A percentile compares a stretch with the other conserved stretches of the same genome.
Conservation (phyloP, 306 rosid species). For the Echinosophora koreensis region DNA sequence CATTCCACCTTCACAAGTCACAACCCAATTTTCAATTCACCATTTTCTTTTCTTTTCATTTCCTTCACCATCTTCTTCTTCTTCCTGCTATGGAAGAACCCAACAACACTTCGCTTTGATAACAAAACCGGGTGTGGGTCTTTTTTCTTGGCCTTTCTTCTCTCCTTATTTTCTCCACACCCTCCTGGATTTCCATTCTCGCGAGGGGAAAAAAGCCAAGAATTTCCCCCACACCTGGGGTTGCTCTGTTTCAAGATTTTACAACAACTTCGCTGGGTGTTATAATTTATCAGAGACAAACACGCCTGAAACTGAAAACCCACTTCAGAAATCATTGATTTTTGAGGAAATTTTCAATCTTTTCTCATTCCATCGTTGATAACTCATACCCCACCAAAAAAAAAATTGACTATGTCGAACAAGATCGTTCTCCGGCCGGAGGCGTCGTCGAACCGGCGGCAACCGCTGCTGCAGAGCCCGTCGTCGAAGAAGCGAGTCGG, state of each 20-base stretch:
- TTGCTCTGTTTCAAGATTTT: no score
- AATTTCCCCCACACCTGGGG: not conserved
- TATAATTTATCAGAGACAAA: not conserved
- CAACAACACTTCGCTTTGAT: not conserved
- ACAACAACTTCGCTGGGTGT: not conserved
- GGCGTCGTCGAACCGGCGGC: constrained; percentile 48
- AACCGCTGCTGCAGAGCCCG: constrained; percentile 48
- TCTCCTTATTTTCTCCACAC: no score
- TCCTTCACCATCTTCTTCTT: not conserved
- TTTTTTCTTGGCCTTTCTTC: no score
- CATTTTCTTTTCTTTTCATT: no score
- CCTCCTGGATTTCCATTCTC: no score
- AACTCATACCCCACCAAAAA: not conserved
- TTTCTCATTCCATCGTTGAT: not conserved
- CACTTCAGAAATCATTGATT: constrained; percentile 3
- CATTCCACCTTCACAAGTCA: not conserved
- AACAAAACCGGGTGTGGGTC: not conserved
- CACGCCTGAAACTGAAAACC: not conserved
- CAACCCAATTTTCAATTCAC: no score
- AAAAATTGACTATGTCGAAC: constrained; percentile 46
- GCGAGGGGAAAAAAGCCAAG: not conserved
- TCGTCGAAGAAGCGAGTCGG: constrained; percentile 48
- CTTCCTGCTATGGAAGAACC: not conserved
- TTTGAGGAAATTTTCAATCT: constrained; percentile 20
- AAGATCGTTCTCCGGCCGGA: constrained; percentile 49